phyloP scores from a whole-genome alignment of 2,329 filamentous ascomycete genomes.

The Epichloe festucae region DNA sequence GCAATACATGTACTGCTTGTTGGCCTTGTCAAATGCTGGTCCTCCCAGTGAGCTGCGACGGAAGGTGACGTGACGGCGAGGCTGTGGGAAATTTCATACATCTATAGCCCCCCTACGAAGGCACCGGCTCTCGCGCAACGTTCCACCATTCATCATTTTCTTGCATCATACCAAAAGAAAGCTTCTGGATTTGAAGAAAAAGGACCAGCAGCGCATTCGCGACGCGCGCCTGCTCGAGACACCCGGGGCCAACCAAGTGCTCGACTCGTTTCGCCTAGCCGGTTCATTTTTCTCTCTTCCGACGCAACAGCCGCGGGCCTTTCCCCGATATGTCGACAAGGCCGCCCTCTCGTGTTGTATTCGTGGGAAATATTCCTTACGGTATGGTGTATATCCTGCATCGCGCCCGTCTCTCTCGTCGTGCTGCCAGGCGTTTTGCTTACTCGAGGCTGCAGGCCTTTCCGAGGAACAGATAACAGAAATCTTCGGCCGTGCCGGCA shows the following conservation, averaged over 20 bases:
- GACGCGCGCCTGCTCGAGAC: background rate
- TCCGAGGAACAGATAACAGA: conserved; percentile 94
- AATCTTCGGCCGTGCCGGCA: conserved; percentile 80
- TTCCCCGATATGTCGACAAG: conserved; percentile 49
- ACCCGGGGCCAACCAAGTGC: background rate
- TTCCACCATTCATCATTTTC: background rate
- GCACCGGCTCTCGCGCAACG: background rate
- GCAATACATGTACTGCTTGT: background rate
- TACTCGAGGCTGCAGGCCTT: conserved; percentile 47
- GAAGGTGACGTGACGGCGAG: background rate
- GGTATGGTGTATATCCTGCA: conserved; percentile 31
- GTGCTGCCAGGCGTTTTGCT: conserved; percentile 6
- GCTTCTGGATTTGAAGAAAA: background rate
- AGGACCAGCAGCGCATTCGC: background rate
- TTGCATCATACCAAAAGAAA: background rate
- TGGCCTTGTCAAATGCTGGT: background rate
- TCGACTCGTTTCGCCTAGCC: background rate
- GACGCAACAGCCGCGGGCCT: background rate
- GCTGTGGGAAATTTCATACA: background rate
- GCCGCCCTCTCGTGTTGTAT: conserved; percentile 66
- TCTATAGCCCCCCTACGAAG: background rate
- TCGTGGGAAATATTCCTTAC: conserved; percentile 79
- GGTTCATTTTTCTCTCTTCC: background rate
- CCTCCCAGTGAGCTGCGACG: background rate
- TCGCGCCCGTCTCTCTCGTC: background rate